Evolutionary conservation across 441 rosid genomes (phyloP).

Genomic region (Croton laevigatus): DNA sequence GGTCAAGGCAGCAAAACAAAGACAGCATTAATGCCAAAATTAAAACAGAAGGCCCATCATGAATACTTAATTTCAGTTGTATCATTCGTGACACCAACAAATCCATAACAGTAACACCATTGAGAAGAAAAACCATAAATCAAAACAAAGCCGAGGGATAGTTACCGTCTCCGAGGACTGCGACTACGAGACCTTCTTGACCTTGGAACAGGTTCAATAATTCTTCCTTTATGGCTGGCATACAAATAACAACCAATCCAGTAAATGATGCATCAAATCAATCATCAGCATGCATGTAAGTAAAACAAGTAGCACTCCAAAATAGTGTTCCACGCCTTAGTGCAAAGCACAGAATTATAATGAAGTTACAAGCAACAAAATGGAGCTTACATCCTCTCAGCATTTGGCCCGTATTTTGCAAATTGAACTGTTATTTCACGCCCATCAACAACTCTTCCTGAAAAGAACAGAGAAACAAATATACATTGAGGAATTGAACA

Average conservation of each 20-base stretch:
- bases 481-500: not conserved
- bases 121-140: not conserved
- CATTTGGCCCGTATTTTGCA: constrained; percentile 75
- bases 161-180: constrained; percentile 51
- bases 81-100: not conserved
- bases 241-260: not conserved
- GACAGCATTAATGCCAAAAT: not conserved
- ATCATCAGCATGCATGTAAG: not conserved
- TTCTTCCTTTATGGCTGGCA: constrained; percentile 51
- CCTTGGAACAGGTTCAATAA: constrained; percentile 42
- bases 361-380: not conserved
- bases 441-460: constrained; percentile 70
- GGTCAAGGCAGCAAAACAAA: not conserved
- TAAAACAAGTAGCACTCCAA: not conserved
- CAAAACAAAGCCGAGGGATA: not conserved
- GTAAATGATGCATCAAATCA: not conserved
- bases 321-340: not conserved
- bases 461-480: not conserved
- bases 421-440: constrained; percentile 72
- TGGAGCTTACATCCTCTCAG: constrained; percentile 60
- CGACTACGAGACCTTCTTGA: constrained; percentile 49
- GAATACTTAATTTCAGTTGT: not conserved
- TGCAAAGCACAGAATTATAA: not conserved
- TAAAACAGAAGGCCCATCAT: not conserved
- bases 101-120: not conserved